Evolutionary conservation across 805 yeast genomes (phyloP).

Genomic region (Metschnikowia lochheadii): DNA sequence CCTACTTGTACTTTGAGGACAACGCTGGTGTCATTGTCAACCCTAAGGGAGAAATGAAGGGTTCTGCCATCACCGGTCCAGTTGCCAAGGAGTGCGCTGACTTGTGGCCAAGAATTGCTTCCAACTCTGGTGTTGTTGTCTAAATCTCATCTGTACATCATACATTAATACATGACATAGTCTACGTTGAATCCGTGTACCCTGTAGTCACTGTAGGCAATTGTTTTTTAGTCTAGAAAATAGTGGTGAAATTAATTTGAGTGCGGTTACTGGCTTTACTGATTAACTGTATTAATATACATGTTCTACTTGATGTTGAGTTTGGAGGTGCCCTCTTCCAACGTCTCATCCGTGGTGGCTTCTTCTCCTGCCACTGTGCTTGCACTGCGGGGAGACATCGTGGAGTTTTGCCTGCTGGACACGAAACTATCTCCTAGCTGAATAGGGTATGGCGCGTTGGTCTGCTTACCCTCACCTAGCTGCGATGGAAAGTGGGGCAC

Average conservation of each 20-base stretch:
- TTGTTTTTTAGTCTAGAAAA: too few relatives aligned
- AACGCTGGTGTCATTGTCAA: constrained; percentile 99
- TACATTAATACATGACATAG: constrained; percentile 18
- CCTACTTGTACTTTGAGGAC: constrained; percentile 98
- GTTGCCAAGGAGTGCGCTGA: constrained; percentile 99
- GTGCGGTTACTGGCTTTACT: neutral
- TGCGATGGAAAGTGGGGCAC: constrained; percentile 13
- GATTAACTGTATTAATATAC: neutral
- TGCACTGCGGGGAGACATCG: neutral
- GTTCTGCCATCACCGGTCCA: constrained; percentile 99
- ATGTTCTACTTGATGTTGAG: constrained; percentile 3
- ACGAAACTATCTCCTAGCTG: constrained; percentile 11
- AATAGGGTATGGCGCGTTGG: constrained; percentile 13
- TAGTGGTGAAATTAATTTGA: too few relatives aligned
- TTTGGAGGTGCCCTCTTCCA: constrained; percentile 7
- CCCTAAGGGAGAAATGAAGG: constrained; percentile 99
- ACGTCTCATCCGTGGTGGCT: constrained; percentile 1
- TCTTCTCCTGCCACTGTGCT: neutral
- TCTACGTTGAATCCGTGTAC: constrained; percentile 1
- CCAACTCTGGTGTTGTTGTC: constrained; percentile 99
- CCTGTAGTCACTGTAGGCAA: too few relatives aligned
- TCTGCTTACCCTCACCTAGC: constrained; percentile 5
- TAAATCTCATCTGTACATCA: constrained; percentile 39
- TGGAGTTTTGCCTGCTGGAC: neutral
- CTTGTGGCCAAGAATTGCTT: constrained; percentile 99